These are phyloP conservation scores for Scedosporium boydii DNA, from an alignment of 2,329 filamentous ascomycete genomes.

Conservation along the genomic window DNA sequence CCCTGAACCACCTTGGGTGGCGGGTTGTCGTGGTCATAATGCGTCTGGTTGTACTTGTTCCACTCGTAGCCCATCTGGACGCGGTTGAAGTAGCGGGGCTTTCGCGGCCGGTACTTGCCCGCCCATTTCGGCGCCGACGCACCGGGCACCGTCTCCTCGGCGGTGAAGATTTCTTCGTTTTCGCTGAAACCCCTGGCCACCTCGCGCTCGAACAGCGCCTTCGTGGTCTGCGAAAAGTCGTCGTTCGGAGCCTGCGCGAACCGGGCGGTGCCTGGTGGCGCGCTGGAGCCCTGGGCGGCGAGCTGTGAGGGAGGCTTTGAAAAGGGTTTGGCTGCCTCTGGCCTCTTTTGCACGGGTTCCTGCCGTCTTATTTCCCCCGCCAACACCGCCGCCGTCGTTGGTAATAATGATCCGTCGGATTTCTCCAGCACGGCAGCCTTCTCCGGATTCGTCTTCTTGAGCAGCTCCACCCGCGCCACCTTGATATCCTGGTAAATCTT, in stretches of 20 bases:
- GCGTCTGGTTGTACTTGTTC: slow-evolving; percentile 99
- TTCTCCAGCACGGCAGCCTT: slow-evolving; percentile 37
- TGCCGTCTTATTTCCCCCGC: not conserved
- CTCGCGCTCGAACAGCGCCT: slow-evolving; percentile 84
- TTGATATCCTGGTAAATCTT: slow-evolving; percentile 70
- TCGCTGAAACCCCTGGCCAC: slow-evolving; percentile 84
- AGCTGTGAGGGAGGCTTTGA: not conserved
- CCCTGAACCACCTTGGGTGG: slow-evolving; percentile 97
- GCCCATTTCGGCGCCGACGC: slow-evolving; percentile 63
- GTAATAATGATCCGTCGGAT: not conserved
- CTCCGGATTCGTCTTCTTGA: slow-evolving; percentile 58
- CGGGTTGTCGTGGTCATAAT: slow-evolving; percentile 97
- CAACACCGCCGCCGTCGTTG: not conserved
- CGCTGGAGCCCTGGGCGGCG: slow-evolving; percentile 18
- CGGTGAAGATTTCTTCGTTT: slow-evolving; percentile 91
- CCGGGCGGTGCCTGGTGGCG: slow-evolving; percentile 50
- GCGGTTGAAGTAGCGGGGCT: slow-evolving; percentile 94
- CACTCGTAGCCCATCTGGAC: slow-evolving; percentile 99
- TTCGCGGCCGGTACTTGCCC: slow-evolving; percentile 76
- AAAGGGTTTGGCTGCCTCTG: slow-evolving; percentile 17
- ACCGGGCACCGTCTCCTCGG: slow-evolving; percentile 69
- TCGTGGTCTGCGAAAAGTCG: slow-evolving; percentile 79
- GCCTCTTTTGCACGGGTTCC: slow-evolving; percentile 20
- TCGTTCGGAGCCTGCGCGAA: slow-evolving; percentile 63
- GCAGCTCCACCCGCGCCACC: slow-evolving; percentile 54